Evolutionary conservation across 2,329 filamentous ascomycete species (phyloP).

Genomic region (Ophiostoma perfectum): DNA sequence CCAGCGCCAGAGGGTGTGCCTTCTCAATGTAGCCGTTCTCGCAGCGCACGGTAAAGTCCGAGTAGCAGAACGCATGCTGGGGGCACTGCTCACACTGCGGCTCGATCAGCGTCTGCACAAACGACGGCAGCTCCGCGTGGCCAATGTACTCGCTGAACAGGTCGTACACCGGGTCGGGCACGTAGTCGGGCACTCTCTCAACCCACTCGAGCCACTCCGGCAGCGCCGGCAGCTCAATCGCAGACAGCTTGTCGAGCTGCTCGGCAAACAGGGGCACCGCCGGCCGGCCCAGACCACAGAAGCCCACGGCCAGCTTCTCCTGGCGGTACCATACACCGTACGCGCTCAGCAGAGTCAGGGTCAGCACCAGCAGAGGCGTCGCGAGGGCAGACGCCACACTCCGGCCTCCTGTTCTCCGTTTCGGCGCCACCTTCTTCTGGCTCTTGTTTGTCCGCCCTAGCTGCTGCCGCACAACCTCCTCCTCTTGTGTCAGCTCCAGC

Average conservation of each 20-base stretch:
- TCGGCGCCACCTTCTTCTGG: conserved; percentile 42
- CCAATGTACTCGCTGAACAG: conserved; percentile 37
- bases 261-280: conserved; percentile 43
- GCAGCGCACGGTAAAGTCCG: conserved; percentile 70
- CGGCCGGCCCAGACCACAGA: conserved; percentile 76
- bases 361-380: conserved; percentile 64
- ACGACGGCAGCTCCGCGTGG: conserved; percentile 61
- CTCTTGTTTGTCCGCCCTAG: neutral
- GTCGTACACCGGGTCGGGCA: conserved; percentile 33
- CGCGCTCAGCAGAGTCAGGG: conserved; percentile 63
- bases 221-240: conserved; percentile 6
- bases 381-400: conserved; percentile 43
- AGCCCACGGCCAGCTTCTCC: conserved; percentile 94
- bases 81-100: conserved; percentile 89
- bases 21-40: conserved; percentile 82
- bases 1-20: conserved; percentile 74
- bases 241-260: conserved; percentile 36
- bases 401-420: conserved; percentile 19
- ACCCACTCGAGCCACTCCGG: conserved; percentile 12
- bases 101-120: conserved; percentile 61
- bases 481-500: conserved; percentile 69
- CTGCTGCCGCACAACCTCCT: conserved; percentile 41
- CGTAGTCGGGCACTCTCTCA: conserved; percentile 37
- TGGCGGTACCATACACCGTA: conserved; percentile 83
- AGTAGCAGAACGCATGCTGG: conserved; percentile 80